These are phyloP conservation scores for carrot (Daucus carota) DNA, from an alignment of 129 eudicot species.

Conservation along the genomic window DH1_v3.0 NC_030381.2:1953501-1954000, in stretches of 20 bases:
- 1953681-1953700: neutral
- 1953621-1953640: neutral
- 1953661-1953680: neutral
- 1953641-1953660: neutral
- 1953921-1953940: no score
- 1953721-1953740: neutral
- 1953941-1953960: no score
- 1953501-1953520: neutral
- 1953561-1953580: neutral
- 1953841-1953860: no score
- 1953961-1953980: no score
- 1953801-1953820: no score
- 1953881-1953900: no score
- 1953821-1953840: no score
- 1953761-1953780: neutral
- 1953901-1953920: no score
- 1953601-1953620: neutral
- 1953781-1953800: neutral
- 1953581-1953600: neutral
- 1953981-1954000: no score
- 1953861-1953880: no score
- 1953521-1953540: neutral
- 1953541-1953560: neutral
- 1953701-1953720: neutral
- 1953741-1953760: neutral